Base-by-base conservation (phyloP, 2,329 filamentous ascomycete species). In the Curvularia sp. region DNA sequence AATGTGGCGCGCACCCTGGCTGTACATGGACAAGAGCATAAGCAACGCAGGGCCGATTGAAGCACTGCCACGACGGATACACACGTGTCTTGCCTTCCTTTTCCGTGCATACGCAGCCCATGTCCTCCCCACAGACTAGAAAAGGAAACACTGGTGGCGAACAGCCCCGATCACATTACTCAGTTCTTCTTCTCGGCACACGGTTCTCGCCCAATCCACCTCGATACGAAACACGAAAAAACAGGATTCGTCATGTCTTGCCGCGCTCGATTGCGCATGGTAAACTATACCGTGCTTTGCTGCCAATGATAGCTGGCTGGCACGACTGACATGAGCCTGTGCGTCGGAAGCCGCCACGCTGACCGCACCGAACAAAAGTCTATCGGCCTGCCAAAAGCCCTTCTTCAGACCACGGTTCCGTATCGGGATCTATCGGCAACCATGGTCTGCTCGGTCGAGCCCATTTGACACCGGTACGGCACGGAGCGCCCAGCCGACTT, bases 81-180 rank as follows among this genome's bases (percentile, higher is more conserved):
- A 28, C 55, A 57, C 55, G 55, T 57, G 55, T 57, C 33, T 35
- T 43, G 42, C 49, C 22, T 57, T 49, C 49, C 55, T 48, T 49
- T 52, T 38, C 47, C 33, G 39, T 39, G 31, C 15, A 56, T 43
- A 42, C 20, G 44, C 44, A 43, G n/a, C 39, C 39, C 39, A 18
- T 24, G 18, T 22, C 18, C 43, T 39, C 38, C 39, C 39, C 18
- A 49, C 28, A 49, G 30, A 49, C 13, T n/a, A 22, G 15, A 57
- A 49, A 38, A 57, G 30, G 20, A 57, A 50, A 26, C 43, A 31
- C 22, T 39, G 18, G 30, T 31, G 12, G 24, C 26, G 24, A 13
- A 18, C 39, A 46, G 30, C 42, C 18, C 44, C 28, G 26, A 35
- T 47, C 53, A 22, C 24, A 22, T 12, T 22, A 15, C 28, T 20